phyloP scores from a whole-genome alignment of 495 filamentous ascomycete species.

The Penicillium paxilli region DNA sequence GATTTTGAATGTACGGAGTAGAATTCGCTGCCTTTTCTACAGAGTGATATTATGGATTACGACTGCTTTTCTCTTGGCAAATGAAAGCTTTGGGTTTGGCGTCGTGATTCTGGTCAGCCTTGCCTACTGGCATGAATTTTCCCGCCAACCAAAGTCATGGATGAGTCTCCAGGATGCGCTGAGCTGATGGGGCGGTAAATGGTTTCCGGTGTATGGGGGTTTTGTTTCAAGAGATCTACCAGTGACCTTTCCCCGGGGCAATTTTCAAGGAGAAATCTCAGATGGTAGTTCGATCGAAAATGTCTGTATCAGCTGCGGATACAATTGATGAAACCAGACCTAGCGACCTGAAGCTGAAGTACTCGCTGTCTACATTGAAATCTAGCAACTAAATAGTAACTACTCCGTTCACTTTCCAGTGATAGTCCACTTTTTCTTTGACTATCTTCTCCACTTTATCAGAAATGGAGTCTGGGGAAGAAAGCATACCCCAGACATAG shows the following conservation, averaged over 20 bases:
- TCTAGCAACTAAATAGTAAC: no score
- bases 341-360: not conserved
- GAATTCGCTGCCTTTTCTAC: no score
- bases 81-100: not conserved
- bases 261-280: not conserved
- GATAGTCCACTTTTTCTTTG: no score
- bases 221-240: not conserved
- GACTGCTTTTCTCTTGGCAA: slow-evolving; percentile 1
- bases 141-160: slow-evolving; percentile 4
- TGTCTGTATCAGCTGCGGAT: not conserved
- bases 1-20: no score
- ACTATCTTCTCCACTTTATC: not conserved
- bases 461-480: not conserved
- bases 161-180: not conserved
- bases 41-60: not conserved
- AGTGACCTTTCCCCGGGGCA: not conserved
- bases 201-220: not conserved
- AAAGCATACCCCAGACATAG: not conserved
- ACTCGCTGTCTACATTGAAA: not conserved
- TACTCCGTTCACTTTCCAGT: no score
- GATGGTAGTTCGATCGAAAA: not conserved
- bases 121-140: not conserved
- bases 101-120: not conserved
- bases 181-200: not conserved
- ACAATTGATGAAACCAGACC: not conserved